A percentile compares a stretch with the other conserved stretches of the same genome.
These are phyloP conservation scores for Coccomyxa sp. DNA, from an alignment of 139 green algal species.

Conservation along the genomic window DNA sequence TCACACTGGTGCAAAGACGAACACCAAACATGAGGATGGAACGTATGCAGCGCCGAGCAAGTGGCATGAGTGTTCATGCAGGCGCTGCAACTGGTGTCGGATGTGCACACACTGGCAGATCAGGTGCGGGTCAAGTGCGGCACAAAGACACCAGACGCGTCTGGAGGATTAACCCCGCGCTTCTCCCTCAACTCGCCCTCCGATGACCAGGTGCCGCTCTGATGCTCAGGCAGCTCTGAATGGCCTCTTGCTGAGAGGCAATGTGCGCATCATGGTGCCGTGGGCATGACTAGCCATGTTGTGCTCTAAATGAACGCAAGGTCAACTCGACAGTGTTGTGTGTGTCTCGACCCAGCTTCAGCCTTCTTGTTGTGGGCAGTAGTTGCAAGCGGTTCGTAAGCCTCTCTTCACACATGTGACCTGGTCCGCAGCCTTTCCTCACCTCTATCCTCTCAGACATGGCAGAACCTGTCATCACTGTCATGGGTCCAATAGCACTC, in stretches of 20 bases:
- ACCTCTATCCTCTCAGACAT: no score
- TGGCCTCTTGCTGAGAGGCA: not conserved
- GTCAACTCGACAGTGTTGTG: not conserved
- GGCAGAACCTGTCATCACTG: no score
- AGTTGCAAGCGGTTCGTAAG: not conserved
- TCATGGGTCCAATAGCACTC: no score
- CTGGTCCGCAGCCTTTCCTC: no score
- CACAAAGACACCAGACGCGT: not conserved
- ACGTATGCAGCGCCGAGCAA: not conserved
- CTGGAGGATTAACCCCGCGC: not conserved
- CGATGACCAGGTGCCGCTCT: not conserved
- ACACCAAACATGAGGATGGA: not conserved
- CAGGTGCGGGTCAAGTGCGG: constrained; percentile 1
- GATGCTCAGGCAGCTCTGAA: not conserved
- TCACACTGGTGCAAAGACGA: not conserved
- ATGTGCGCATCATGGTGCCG: not conserved
- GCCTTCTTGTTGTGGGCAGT: not conserved
- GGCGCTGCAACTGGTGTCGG: constrained; percentile 5
- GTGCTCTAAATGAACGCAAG: not conserved
- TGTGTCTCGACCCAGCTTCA: not conserved
- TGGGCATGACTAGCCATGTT: not conserved
- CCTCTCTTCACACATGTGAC: no score
- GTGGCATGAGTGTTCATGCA: not conserved
- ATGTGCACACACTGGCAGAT: not conserved
- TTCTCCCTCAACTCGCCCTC: not conserved